Evolutionary conservation across 2,329 filamentous ascomycete species (phyloP), one percentile per base, ranked within the genome.

Genomic region (Penicillium sp.): DNA sequence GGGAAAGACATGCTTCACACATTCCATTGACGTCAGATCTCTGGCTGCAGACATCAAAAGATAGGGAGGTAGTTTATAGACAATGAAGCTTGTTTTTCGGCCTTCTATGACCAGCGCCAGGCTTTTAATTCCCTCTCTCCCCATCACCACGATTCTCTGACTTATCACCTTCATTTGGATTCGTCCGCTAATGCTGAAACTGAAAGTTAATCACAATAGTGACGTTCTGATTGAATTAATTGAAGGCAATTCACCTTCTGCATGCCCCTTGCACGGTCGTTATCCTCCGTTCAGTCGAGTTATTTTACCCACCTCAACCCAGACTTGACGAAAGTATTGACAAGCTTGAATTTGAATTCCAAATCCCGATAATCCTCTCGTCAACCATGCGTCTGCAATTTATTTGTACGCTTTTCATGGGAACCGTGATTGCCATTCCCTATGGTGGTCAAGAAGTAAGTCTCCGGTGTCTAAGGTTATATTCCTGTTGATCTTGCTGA

Each of bases 311-410:
- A 31, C 29, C 29, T 13, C 29, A 31, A 31, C 29, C 29, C 29
- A 13, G 29, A 31, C 12, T 31, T 13, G 4, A 23, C 23, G 23
- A 23, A 23, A 23, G 23, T 23, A 31, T 31, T 15, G 31, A 15
- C 31, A 33, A 33, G 5, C 31, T 33, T 35, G 33, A 35, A 35
- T 35, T 29, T 46, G 6, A 19, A 31, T 46, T n/a, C 27, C 17
- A 45, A 35, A 35, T 3, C 13, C 10, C 17, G 17, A 38, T 19
- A 8, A 13, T 21, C 23, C 8, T 27, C 8, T 40, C 4, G 0
- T 17, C 7, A 7, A 59, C 19, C 2, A 64, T 64, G 60, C 58
- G 40, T n/a, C 54, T 61, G 7, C 35, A 41, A 56, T 13, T 56
- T 1, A 17, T 59, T 7, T 57, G 6, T 38, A 54, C 48, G 8